Percentiles rank a stretch among this genome's conserved stretches.
phyloP scores from a whole-genome alignment of 257 asterid genomes.

The Gentiana macrophylla region DNA sequence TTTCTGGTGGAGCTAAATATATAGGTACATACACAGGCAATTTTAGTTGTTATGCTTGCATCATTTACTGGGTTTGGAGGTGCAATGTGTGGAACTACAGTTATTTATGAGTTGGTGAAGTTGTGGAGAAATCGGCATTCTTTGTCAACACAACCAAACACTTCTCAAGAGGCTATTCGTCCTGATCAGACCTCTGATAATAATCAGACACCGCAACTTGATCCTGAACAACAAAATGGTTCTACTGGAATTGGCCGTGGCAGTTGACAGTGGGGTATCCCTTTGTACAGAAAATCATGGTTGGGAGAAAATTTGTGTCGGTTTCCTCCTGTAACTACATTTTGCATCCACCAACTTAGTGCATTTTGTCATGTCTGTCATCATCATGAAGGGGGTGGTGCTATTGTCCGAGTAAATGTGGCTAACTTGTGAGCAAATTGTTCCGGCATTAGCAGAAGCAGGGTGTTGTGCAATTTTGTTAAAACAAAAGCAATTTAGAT shows the following conservation, averaged over 20 bases:
- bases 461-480: too few species aligned
- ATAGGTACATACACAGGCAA: conserved; percentile 71
- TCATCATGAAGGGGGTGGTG: too few species aligned
- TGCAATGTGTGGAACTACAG: conserved; percentile 69
- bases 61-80: conserved; percentile 88
- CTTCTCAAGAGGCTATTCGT: conserved; percentile 8
- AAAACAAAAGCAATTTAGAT: too few species aligned
- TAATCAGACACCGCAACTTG: conserved; percentile 16
- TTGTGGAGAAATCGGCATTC: conserved; percentile 37
- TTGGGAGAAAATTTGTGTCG: neutral
- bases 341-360: neutral
- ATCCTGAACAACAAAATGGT: conserved; percentile 17
- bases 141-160: conserved; percentile 24
- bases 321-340: neutral
- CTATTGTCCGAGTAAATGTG: too few species aligned
- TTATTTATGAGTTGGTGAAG: conserved; percentile 46
- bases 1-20: conserved; percentile 1
- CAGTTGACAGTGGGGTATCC: conserved; percentile 5
- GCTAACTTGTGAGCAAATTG: too few species aligned
- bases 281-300: neutral
- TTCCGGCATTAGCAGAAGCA: too few species aligned
- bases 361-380: too few species aligned
- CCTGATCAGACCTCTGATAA: conserved; percentile 24
- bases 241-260: conserved; percentile 19
- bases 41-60: conserved; percentile 63